Conservation (phyloP, 2,329 filamentous ascomycete species). For the Fusarium chaquense region DNA sequence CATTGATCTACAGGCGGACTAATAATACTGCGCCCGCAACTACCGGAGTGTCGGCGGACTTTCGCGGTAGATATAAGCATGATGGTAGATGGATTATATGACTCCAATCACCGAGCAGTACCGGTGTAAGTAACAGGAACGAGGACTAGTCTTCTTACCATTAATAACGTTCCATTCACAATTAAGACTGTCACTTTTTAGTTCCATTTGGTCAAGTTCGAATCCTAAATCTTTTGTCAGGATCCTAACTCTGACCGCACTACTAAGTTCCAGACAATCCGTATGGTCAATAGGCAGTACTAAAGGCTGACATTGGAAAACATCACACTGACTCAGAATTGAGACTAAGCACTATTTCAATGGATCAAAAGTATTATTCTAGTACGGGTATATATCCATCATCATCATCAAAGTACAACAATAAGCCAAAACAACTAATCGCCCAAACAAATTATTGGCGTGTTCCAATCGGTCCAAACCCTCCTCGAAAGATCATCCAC, state of each 20-base stretch:
- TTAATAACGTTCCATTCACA: background rate
- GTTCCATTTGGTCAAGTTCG: background rate
- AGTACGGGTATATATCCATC: constrained; percentile 30
- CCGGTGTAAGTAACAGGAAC: background rate
- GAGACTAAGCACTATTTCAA: background rate
- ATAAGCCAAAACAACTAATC: constrained; percentile 14
- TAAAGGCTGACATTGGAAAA: constrained; percentile 16
- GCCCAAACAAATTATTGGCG: constrained; percentile 2
- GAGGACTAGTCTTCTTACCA: background rate
- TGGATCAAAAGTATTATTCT: background rate
- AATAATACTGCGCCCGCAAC: background rate
- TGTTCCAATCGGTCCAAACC: constrained; percentile 2
- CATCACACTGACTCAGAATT: background rate
- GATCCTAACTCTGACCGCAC: background rate
- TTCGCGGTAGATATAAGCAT: background rate
- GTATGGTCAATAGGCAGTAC: background rate
- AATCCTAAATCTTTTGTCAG: background rate
- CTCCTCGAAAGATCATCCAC: constrained; percentile 7
- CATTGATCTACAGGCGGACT: background rate
- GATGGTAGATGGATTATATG: background rate
- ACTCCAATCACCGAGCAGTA: no score
- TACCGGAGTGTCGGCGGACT: background rate
- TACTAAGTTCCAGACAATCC: background rate
- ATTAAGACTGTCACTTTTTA: no score
- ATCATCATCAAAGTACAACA: constrained; percentile 11